Base-by-base conservation (phyloP, 306 rosid species). In the Rubus idaeus region DNA sequence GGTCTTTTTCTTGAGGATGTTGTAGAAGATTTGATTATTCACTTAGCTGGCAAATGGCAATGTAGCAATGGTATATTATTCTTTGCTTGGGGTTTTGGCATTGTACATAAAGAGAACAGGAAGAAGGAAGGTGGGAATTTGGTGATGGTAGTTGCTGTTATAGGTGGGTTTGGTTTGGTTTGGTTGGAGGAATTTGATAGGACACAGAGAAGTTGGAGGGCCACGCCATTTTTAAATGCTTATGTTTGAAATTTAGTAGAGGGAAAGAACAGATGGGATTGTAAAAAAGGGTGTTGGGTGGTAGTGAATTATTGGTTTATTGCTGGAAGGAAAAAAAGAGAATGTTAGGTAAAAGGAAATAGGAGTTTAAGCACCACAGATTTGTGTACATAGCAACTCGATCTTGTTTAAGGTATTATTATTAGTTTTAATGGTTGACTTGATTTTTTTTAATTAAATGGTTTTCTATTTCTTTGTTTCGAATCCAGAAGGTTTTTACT, bases 161-260 rank as follows among this genome's bases (percentile, higher is more conserved):
- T 83, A 63, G 82, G 78, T 87, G 92, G 90, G 88, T 86, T 82
- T 88, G 89, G 90, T 89, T 75, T n/a, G n/a, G n/a, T n/a, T 23
- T 88, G 88, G 89, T 89, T 77, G 89, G 91, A 81, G 78, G 74
- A 83, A 42, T 50, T 50, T 64, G 81, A 71, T 55, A 75, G 72
- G 57, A n/a, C 52, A 57, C 64, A 62, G 70, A 39, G 79, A 63
- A 66, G 75, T 60, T 78, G 56, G 49, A 41, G 75, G 42, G 68
- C 82, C 80, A 75, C 76, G 75, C 80, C 77, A 60, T 80, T 78
- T 62, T 77, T 78, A 77, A 86, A 86, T 75, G 88, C 85, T 35
- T 81, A 68, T 74, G 87, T 84, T 76, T 85, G 86, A 76, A 69
- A 78, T 47, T 64, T 40, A 13, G 60, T 35, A 26, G 61, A 56